These are phyloP conservation scores for Ceratobasidium sp. DNA, from an alignment of 1,284 basidiomycete species.

Conservation along the genomic window DNA sequence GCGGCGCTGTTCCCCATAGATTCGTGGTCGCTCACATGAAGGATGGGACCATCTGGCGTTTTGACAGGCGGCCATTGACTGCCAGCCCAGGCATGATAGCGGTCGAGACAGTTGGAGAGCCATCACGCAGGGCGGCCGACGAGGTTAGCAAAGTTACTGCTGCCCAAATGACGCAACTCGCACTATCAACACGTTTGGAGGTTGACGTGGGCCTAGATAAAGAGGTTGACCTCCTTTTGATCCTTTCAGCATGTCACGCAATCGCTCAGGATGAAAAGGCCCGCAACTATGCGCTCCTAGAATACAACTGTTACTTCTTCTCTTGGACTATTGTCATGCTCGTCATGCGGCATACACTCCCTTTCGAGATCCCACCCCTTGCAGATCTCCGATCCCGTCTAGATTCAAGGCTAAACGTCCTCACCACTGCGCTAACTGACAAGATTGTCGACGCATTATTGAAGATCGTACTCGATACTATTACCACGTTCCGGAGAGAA, in stretches of 20 bases:
- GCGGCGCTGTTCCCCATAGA: constrained; percentile 13
- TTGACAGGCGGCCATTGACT: constrained; percentile 9
- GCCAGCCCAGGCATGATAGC: not conserved
- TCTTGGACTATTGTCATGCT: constrained; percentile 1
- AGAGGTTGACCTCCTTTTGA: too few species aligned
- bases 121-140: not conserved
- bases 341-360: constrained; percentile 15
- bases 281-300: not conserved
- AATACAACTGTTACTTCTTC: constrained; percentile 41
- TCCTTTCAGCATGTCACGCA: not conserved
- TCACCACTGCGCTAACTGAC: not conserved
- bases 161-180: not conserved
- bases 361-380: not conserved
- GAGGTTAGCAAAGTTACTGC: not conserved
- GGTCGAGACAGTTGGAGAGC: not conserved
- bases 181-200: too few species aligned
- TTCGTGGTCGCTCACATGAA: not conserved
- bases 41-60: not conserved
- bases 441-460: not conserved
- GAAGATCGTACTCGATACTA: not conserved
- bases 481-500: not conserved
- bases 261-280: constrained; percentile 9
- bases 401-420: not conserved
- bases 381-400: not conserved
- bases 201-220: too few species aligned